phyloP scores from a whole-genome alignment of 495 filamentous ascomycete species.

The Talaromyces trachyspermus region DNA sequence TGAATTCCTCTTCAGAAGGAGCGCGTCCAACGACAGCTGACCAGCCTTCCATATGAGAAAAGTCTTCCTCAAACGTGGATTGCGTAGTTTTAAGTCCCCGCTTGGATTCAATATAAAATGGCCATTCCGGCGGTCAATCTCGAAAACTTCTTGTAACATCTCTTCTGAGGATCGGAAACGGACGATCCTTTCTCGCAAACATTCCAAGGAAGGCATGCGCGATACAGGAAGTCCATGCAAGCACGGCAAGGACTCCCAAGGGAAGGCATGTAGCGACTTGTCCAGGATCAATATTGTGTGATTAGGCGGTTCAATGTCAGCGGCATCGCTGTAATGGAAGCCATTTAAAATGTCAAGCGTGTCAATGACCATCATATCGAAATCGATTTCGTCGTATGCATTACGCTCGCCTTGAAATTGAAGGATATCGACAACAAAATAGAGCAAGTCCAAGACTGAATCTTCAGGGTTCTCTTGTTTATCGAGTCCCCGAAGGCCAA shows the following conservation, averaged over 20 bases:
- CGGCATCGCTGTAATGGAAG: constrained; percentile 55
- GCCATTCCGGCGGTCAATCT: constrained; percentile 54
- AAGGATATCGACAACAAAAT: constrained; percentile 92
- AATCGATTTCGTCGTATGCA: constrained; percentile 96
- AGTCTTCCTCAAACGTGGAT: constrained; percentile 55
- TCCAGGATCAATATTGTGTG: constrained; percentile 94
- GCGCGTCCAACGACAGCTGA: constrained; percentile 53
- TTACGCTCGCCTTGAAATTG: constrained; percentile 96
- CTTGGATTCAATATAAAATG: constrained; percentile 84
- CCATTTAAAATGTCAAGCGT: constrained; percentile 69
- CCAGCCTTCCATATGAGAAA: constrained; percentile 55
- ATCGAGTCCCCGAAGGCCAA: constrained; percentile 70
- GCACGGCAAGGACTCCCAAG: constrained; percentile 92
- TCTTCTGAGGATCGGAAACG: constrained; percentile 32
- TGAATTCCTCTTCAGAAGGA: constrained; percentile 74
- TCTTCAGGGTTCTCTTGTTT: constrained; percentile 73
- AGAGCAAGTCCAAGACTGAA: constrained; percentile 77
- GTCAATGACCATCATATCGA: constrained; percentile 82
- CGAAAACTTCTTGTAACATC: constrained; percentile 31
- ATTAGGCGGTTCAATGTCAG: constrained; percentile 54
- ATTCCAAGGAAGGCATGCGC: constrained; percentile 74
- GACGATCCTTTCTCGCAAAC: constrained; percentile 63
- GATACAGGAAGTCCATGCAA: constrained; percentile 72
- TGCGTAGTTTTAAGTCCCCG: constrained; percentile 78
- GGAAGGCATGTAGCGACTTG: constrained; percentile 80